phyloP scores from a whole-genome alignment of 225 moss, liverwort and hornwort genomes.

The Neckera pumila region DNA sequence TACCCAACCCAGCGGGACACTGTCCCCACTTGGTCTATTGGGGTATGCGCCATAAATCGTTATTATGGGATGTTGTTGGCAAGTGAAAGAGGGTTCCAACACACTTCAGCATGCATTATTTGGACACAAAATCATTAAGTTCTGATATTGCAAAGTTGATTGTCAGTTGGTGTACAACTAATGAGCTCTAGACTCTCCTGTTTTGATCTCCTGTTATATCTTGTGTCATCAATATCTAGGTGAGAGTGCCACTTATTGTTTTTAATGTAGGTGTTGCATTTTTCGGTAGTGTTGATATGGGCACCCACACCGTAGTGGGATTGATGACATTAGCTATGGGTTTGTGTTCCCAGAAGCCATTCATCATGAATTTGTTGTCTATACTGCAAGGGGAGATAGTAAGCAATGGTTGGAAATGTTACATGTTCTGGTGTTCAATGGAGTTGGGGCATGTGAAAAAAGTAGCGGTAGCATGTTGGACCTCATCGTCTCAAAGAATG shows the following conservation, averaged over 20 bases:
- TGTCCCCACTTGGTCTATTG: conserved; percentile 72
- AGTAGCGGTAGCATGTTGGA: background rate
- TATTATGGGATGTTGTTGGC: background rate
- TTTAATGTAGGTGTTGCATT: background rate
- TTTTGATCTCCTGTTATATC: background rate
- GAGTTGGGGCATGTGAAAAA: no score
- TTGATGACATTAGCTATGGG: background rate
- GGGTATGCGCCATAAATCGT: conserved; percentile 4
- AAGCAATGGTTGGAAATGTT: background rate
- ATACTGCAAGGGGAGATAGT: background rate
- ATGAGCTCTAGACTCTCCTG: background rate
- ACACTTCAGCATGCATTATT: no score
- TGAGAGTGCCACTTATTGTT: background rate
- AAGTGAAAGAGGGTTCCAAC: no score
- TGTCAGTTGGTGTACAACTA: no score
- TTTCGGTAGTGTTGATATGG: no score
- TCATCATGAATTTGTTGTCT: background rate
- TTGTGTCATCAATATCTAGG: no score
- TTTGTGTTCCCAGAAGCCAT: background rate
- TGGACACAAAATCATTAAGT: no score
- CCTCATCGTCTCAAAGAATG: background rate
- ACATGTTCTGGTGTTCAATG: background rate
- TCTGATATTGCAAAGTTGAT: background rate
- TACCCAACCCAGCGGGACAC: conserved; percentile 46
- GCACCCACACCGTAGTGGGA: background rate